Conservation (phyloP, 331 rosid species). For the Quercus phellos region DNA sequence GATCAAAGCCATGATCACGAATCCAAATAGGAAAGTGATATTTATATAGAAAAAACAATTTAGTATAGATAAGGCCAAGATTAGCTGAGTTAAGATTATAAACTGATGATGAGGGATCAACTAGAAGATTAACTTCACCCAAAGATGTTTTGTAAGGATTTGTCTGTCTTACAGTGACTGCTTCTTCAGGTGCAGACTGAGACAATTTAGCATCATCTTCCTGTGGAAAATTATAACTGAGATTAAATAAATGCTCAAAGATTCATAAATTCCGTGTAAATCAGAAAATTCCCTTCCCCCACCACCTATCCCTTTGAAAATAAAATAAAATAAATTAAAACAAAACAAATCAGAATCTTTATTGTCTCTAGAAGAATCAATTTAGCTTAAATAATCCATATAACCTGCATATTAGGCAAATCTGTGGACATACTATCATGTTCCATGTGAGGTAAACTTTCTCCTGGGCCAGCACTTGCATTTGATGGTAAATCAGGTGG, state of each 20-base stretch:
- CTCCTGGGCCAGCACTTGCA: slow-evolving; percentile 41
- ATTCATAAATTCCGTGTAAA: background rate
- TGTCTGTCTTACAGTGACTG: slow-evolving; percentile 25
- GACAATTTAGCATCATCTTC: slow-evolving; percentile 29
- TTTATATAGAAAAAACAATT: background rate
- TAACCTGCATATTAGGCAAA: slow-evolving; percentile 57
- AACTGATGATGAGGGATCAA: slow-evolving; percentile 1
- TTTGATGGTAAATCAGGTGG: slow-evolving; percentile 39
- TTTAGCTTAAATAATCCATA: slow-evolving; percentile 4
- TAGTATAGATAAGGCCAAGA: background rate
- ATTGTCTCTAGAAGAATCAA: background rate
- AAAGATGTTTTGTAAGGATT: slow-evolving; percentile 38
- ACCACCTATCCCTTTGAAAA: background rate
- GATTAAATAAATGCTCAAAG: background rate
- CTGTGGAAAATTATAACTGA: slow-evolving; percentile 29
- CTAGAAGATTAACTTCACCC: slow-evolving; percentile 40
- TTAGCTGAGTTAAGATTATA: background rate
- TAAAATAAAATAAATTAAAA: slow-evolving; percentile 4
- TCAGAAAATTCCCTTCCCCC: slow-evolving; percentile 5
- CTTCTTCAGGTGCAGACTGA: slow-evolving; percentile 22
- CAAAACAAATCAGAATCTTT: background rate
- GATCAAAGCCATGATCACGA: background rate
- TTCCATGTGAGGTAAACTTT: slow-evolving; percentile 23
- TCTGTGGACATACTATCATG: slow-evolving; percentile 38
- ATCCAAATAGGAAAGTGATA: background rate